Percentiles rank a stretch among this genome's conserved stretches.
Evolutionary conservation across 768 basidiomycete genomes (phyloP).

Genomic region (Lepiota brunneoincarnata): DNA sequence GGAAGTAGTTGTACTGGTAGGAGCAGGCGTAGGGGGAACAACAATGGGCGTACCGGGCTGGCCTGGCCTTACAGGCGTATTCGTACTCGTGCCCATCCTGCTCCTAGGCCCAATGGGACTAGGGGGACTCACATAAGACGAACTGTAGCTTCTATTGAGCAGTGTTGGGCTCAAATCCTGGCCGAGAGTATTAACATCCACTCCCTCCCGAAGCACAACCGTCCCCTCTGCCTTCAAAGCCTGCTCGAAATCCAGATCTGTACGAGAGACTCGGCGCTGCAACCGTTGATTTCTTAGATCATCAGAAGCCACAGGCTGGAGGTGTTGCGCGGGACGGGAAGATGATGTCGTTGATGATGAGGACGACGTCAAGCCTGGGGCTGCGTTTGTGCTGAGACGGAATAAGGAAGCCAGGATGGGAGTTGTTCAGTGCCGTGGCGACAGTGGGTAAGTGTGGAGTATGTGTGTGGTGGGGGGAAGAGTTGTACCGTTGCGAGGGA

Average conservation of each 20-base stretch:
- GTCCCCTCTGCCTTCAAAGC: conserved; percentile 68
- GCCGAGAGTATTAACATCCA: conserved; percentile 69
- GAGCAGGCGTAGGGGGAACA: conserved; percentile 69
- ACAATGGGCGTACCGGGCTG: conserved; percentile 60
- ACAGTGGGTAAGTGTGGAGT: background rate
- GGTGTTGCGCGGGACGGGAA: conserved; percentile 17
- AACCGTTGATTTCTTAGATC: conserved; percentile 34
- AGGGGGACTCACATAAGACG: conserved; percentile 29
- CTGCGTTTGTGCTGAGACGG: conserved; percentile 44
- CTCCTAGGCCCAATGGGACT: conserved; percentile 16
- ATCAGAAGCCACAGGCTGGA: conserved; percentile 56
- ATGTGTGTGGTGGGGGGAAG: background rate
- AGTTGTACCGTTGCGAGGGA: background rate
- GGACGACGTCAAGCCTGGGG: conserved; percentile 27
- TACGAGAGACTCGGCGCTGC: conserved; percentile 62
- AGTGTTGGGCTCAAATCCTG: conserved; percentile 42
- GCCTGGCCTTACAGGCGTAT: conserved; percentile 3
- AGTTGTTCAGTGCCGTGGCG: background rate
- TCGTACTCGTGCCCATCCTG: conserved; percentile 2
- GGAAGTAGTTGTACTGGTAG: conserved; percentile 22
- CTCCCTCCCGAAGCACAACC: conserved; percentile 64
- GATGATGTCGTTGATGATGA: conserved; percentile 10
- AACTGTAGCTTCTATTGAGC: conserved; percentile 36
- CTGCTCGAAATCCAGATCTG: conserved; percentile 81
- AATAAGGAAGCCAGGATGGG: conserved; percentile 69